Evolutionary conservation across 1,139 yeast genomes (phyloP).

Genomic region (Pneumocystis jirovecii): DNA sequence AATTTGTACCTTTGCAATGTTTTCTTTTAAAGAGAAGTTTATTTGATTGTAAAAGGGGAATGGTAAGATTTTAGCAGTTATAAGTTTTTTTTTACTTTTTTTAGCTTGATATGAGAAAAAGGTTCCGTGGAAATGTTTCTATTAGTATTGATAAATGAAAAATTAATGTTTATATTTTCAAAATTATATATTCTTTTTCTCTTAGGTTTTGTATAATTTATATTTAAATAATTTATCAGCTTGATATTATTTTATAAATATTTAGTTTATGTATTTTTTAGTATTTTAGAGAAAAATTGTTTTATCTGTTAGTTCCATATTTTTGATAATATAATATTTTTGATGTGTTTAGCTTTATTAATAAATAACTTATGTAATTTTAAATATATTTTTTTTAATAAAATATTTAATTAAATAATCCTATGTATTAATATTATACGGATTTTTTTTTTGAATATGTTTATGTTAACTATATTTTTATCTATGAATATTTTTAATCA

Average conservation of each 20-base stretch:
- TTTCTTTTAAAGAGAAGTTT: slow-evolving; percentile 20
- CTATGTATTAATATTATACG: no score
- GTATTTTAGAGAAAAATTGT: no score
- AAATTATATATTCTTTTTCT: neutral
- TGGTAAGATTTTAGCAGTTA: neutral
- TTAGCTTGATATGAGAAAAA: slow-evolving; percentile 67
- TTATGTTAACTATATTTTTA: neutral
- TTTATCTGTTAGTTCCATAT: no score
- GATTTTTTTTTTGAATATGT: neutral
- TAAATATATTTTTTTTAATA: neutral
- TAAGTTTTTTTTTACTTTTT: neutral
- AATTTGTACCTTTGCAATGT: slow-evolving; percentile 76
- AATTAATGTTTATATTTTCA: neutral
- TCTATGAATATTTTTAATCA: neutral
- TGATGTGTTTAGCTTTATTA: neutral
- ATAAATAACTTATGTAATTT: neutral
- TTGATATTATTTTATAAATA: neutral
- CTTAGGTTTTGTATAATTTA: neutral
- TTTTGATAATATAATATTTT: neutral
- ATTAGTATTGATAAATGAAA: slow-evolving; percentile 9
- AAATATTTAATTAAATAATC: neutral
- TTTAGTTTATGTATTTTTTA: neutral
- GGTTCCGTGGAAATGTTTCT: slow-evolving; percentile 91
- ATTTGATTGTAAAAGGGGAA: slow-evolving; percentile 32
- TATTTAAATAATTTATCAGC: neutral